Evolutionary conservation across 495 filamentous ascomycete species (phyloP), one percentile per base, ranked within the genome.

Genomic region (Bryoglossum gracile): DNA sequence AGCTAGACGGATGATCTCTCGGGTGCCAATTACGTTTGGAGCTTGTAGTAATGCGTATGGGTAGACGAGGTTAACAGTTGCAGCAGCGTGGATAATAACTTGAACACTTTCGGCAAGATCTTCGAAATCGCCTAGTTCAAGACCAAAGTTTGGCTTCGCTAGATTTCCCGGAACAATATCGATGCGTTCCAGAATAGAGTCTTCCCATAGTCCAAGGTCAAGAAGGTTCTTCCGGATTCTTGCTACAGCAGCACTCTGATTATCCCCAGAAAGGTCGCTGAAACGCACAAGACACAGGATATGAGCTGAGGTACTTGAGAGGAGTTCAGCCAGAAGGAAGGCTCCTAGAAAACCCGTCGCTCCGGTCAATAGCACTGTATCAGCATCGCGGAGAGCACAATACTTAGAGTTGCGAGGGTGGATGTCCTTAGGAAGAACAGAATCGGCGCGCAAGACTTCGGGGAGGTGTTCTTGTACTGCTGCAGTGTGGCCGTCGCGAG

Each of bases 211-310:
- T 3, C 81, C 80, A 14, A 83, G 57, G 48, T 84, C 80, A 1
- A 84, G 68, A 2, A 86, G 68, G 49, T 84, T 82, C 43, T 73
- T 68, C 18, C 80, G 75, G 32, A 83, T 68, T 28, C 78, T 65
- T 14, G 77, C 76, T 18, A 81, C 68, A 46, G 73, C 76, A 17
- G 69, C 72, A 4, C 75, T 63, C 19, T 69, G 62, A 53, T 80
- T 71, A 17, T 78, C 72, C 9, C 69, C 68, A 9, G 70, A 61
- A 0, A 78, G 74, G 23, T 83, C 77, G 16, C 55, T 75, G 56
- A 83, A 82, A 26, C 81, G 77, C 3, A 86, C 80, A 10, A 84
- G 65, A 61, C 82, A 84, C 21, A 86, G 67, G 35, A 86, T 79
- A n/a, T 70, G 66, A 6, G 81, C 80, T 3, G 74, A 73, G 2